Percentiles rank a stretch among this genome's conserved stretches.
Conservation (phyloP, 768 basidiomycete species). For the Cystobasidium tubakii region DNA sequence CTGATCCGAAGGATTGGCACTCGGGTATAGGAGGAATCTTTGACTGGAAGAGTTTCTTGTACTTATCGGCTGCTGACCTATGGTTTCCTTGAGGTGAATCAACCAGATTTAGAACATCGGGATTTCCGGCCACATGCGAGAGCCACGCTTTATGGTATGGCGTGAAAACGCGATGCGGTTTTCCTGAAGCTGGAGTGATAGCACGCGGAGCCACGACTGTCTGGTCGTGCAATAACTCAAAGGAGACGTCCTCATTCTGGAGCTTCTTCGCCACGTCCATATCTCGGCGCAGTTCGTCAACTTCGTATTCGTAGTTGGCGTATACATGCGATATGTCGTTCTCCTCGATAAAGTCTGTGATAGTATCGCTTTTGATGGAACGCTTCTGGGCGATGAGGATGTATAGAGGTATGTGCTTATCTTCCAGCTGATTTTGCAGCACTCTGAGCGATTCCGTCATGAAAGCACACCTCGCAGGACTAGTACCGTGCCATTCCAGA, state of each 20-base stretch:
- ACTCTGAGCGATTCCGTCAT: neutral
- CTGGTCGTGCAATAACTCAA: slow-evolving; percentile 28
- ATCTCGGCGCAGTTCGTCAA: slow-evolving; percentile 23
- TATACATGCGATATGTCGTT: slow-evolving; percentile 12
- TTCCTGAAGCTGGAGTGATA: neutral
- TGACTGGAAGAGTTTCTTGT: slow-evolving; percentile 7
- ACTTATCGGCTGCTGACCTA: neutral
- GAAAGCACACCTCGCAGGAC: slow-evolving; percentile 14
- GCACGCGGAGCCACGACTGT: slow-evolving; percentile 4
- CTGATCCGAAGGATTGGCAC: neutral
- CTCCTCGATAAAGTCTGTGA: slow-evolving; percentile 5
- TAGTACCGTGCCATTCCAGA: slow-evolving; percentile 31
- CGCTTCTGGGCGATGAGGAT: neutral
- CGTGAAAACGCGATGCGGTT: slow-evolving; percentile 20
- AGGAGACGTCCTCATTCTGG: neutral
- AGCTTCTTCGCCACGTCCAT: slow-evolving; percentile 14
- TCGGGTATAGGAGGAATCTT: neutral
- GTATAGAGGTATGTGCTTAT: slow-evolving; percentile 19
- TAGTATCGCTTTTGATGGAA: neutral
- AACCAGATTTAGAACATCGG: neutral
- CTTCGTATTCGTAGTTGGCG: slow-evolving; percentile 31
- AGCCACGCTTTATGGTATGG: slow-evolving; percentile 21
- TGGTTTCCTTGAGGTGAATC: slow-evolving; percentile 6
- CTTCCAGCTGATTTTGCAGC: slow-evolving; percentile 11
- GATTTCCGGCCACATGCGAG: neutral